phyloP scores from a whole-genome alignment of 305 asterid species.

The Solanum hybrid region DNA sequence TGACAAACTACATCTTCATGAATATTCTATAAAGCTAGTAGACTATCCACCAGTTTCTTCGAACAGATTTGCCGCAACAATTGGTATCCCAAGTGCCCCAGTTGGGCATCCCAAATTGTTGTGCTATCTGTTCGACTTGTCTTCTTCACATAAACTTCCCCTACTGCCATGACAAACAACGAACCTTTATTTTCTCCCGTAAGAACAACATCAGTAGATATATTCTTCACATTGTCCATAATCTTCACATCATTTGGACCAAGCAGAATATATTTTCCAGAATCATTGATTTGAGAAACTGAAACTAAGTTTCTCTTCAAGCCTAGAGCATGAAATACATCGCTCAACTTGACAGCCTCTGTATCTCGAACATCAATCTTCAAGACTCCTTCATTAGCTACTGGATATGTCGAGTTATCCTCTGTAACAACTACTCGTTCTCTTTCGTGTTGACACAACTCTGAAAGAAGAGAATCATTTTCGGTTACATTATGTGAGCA shows the following conservation, averaged over 20 bases:
- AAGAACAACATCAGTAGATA: neutral
- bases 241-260: slow-evolving; percentile 8
- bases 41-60: neutral
- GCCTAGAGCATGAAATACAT: neutral
- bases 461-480: neutral
- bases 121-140: neutral
- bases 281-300: neutral
- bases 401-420: neutral
- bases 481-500: neutral
- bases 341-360: neutral
- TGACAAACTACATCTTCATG: neutral
- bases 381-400: neutral
- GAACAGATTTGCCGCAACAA: neutral
- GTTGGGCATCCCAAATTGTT: slow-evolving; percentile 1
- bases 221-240: neutral
- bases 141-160: neutral
- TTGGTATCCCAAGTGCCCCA: slow-evolving; percentile 10
- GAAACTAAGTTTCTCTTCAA: no score
- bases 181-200: neutral
- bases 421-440: neutral
- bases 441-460: neutral
- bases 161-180: neutral
- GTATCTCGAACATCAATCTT: neutral
- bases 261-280: neutral
- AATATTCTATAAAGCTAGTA: neutral